These are phyloP conservation scores for Mycena floridula DNA, from an alignment of 768 basidiomycete species.

Conservation along the genomic window DNA sequence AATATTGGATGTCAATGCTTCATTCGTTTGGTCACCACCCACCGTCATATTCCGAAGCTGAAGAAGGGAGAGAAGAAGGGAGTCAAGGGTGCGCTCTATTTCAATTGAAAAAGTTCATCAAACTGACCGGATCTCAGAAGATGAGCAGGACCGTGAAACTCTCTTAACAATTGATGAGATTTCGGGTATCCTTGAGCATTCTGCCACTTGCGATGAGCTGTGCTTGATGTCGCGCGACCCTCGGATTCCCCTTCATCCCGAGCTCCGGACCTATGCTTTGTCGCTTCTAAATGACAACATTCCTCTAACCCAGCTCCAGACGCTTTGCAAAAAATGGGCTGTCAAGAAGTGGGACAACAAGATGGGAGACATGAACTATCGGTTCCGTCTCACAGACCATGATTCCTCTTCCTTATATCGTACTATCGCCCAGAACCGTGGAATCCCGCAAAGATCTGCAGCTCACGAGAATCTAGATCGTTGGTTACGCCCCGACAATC, in stretches of 20 bases:
- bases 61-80: too few relatives aligned
- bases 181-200: slow-evolving; percentile 15
- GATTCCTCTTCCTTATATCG: slow-evolving; percentile 19
- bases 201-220: slow-evolving; percentile 7
- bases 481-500: slow-evolving; percentile 15
- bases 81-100: too few relatives aligned
- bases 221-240: slow-evolving; percentile 12
- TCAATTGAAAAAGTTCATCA: too few relatives aligned
- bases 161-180: slow-evolving; percentile 6
- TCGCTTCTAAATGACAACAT: slow-evolving; percentile 11
- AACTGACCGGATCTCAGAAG: too few relatives aligned
- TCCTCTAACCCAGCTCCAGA: slow-evolving; percentile 15
- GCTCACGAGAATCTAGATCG: slow-evolving; percentile 19
- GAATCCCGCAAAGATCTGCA: slow-evolving; percentile 16
- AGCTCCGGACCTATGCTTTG: slow-evolving; percentile 13
- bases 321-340: slow-evolving; percentile 14
- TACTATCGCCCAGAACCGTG: slow-evolving; percentile 10
- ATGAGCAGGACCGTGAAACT: too few relatives aligned
- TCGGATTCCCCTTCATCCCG: slow-evolving; percentile 11
- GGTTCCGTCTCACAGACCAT: slow-evolving; percentile 10
- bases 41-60: too few relatives aligned
- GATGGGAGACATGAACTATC: slow-evolving; percentile 11
- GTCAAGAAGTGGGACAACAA: slow-evolving; percentile 9
- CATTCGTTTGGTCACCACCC: too few relatives aligned
- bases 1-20: too few relatives aligned